These are phyloP conservation scores for Amauroascus verrucosus DNA, from an alignment of 2,329 filamentous ascomycete species.

Conservation along the genomic window DNA sequence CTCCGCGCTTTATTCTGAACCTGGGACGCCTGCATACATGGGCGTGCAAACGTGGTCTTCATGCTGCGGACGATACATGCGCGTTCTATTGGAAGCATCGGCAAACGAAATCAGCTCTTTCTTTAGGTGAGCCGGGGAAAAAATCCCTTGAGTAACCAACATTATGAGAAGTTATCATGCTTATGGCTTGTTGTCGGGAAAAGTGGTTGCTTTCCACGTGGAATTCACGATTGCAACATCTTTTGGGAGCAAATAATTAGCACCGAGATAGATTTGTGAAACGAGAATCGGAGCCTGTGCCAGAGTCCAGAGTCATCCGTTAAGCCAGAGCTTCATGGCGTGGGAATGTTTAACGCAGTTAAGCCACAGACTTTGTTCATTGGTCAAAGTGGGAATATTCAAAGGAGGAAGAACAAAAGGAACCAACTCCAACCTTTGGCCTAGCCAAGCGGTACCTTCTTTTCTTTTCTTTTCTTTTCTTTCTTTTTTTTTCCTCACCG, in stretches of 20 bases:
- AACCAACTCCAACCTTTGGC: neutral
- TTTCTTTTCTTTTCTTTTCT: neutral
- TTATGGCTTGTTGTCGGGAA: neutral
- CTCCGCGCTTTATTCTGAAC: neutral
- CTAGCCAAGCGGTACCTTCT: neutral
- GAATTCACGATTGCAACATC: neutral
- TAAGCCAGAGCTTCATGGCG: no score
- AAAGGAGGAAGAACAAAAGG: neutral
- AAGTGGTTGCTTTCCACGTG: neutral
- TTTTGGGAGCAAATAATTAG: neutral
- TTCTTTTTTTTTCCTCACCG: no score
- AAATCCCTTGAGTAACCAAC: neutral
- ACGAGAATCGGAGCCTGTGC: neutral
- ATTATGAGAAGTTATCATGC: neutral
- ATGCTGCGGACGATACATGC: neutral
- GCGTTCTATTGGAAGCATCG: neutral
- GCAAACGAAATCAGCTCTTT: neutral
- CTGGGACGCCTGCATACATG: neutral
- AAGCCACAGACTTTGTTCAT: neutral
- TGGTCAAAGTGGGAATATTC: neutral
- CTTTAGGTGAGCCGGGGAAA: neutral
- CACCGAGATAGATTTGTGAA: neutral
- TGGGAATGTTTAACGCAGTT: no score
- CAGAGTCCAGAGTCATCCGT: neutral
- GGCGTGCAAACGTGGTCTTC: constrained; percentile 5